Evolutionary conservation across 805 yeast genomes (phyloP), one percentile per base, ranked within the genome.

Genomic region (Clavispora vitiphila): DNA sequence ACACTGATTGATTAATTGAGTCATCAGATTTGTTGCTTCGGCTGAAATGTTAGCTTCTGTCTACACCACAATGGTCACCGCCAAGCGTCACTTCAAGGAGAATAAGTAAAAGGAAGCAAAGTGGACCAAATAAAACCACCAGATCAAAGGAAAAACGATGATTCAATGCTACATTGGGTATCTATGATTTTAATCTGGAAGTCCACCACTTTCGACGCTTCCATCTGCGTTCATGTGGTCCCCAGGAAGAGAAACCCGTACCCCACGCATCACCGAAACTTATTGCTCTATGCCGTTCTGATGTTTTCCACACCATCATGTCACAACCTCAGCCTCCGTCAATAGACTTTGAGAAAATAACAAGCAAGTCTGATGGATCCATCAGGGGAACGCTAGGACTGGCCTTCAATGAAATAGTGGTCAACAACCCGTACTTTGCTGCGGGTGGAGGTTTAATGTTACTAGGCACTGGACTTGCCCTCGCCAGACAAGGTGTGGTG

Each of bases 401-500:
- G 43, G 63, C 81, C 4, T 64, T 79, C 53, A 63, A 74, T 32
- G 80, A 78, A 41, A 76, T 80, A 2, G 69, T 85, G 44, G 72
- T 72, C 18, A 74, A 77, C 27, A 91, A 91, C 59, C 98, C 97
- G n/a, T 89, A 88, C 61, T 91, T 93, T 68, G 93, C 97, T 1
- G 99, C 98, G 0, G 99, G 99, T 56, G 96, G 97, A 54, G 99
- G 99, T 0, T 69, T 93, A 31, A 93, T 93, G 99, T 69, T 90
- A 3, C 68, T 93, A 2, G 99, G 99, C n/a, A 89, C 96, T 0
- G 83, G 82, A 1, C 63, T 93, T 25, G 95, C 96, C 0, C 53
- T 88, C 7, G 80, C 87, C 0, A 71, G 96, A 38, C 81, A 77
- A 43, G 88, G 87, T 1, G 62, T 83, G 1, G 69, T 77, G 34